Base-by-base conservation (phyloP, 228 moss, liverwort and hornwort species). In the Sphagnum fallax region DNA sequence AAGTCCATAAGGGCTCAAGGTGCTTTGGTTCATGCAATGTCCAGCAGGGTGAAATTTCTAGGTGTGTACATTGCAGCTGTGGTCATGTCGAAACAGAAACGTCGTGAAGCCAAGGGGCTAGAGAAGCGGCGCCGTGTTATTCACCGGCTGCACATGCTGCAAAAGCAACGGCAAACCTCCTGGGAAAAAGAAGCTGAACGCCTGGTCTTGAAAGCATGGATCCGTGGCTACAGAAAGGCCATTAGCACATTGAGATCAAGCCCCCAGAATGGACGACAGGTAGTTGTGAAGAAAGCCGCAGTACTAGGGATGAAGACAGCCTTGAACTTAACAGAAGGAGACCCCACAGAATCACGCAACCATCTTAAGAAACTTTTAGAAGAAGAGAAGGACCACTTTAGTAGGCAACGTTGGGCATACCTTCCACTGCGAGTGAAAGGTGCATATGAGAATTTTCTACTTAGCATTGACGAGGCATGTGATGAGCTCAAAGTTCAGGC, bases 121-220 rank as follows among this genome's bases (percentile, higher is more conserved):
- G 87, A 87, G 76, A 87, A 83, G 80, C 75, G 87, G 5, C 87
- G 87, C n/a, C 80, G 87, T 48, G 87, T 87, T 4, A 76, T 87
- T n/a, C 83, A 87, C 50, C 77, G 87, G 11, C 13, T 87, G 70
- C 76, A 76, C 2, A 80, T 83, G 78, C 8, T 87, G 72, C 87
- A 80, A 32, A 87, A 87, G 74, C 87, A 87, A 61, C 83, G 87
- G 1, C 65, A 76, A 65, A 74, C 72, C 53, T 75, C 80, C 8
- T 87, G 87, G 87, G 72, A 64, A 60, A 83, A 83, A 78, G 76
- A 83, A 48, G 72, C 83, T 0, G 74, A 74, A 69, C 70, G 74
- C 50, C 48, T 83, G 64, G 80, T 83, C 4, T 69, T 74, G 8
- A 70, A 78, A 15, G 78, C 87, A 10, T 87, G 80, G 50, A 78